Evolutionary conservation across 2,329 filamentous ascomycete genomes (phyloP).

Genomic region (Chaetomium strumarium): DNA sequence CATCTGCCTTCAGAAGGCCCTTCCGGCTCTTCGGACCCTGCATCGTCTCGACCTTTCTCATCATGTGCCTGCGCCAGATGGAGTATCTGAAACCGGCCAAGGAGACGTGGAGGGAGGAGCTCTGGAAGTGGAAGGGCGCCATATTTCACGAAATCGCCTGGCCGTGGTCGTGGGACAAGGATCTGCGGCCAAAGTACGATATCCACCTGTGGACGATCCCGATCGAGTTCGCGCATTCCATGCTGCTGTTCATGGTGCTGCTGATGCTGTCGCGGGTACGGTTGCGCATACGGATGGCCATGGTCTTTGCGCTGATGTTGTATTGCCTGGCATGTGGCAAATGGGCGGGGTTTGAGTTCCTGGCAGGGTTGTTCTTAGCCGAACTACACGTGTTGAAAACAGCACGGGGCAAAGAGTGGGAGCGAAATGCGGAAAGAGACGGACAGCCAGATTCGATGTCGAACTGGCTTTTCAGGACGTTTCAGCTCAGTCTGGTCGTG

Average conservation of each 20-base stretch:
- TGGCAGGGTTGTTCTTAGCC: slow-evolving; percentile 41
- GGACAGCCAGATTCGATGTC: slow-evolving; percentile 5
- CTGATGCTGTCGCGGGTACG: slow-evolving; percentile 34
- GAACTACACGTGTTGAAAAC: slow-evolving; percentile 38
- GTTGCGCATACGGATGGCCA: slow-evolving; percentile 28
- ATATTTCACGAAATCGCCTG: slow-evolving; percentile 32
- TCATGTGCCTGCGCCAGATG: slow-evolving; percentile 32
- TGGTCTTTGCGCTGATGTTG: slow-evolving; percentile 30
- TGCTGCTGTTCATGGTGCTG: slow-evolving; percentile 38
- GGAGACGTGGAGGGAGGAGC: slow-evolving; percentile 26
- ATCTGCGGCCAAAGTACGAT: slow-evolving; percentile 35
- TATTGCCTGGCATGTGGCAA: slow-evolving; percentile 36
- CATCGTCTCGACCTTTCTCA: slow-evolving; percentile 36
- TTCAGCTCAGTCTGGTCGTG: slow-evolving; percentile 27
- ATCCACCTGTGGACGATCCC: slow-evolving; percentile 45
- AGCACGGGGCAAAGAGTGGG: slow-evolving; percentile 19
- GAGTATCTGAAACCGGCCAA: slow-evolving; percentile 18
- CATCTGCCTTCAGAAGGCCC: slow-evolving; percentile 42
- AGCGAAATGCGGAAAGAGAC: slow-evolving; percentile 15
- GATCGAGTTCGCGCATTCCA: slow-evolving; percentile 41
- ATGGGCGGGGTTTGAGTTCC: slow-evolving; percentile 42
- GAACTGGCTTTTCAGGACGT: slow-evolving; percentile 14
- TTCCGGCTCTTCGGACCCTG: slow-evolving; percentile 43
- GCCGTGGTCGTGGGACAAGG: slow-evolving; percentile 33
- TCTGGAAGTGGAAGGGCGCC: slow-evolving; percentile 28